These are phyloP conservation scores for Tuber umbilicatum DNA, from an alignment of 495 filamentous ascomycete genomes.

Conservation along the genomic window DNA sequence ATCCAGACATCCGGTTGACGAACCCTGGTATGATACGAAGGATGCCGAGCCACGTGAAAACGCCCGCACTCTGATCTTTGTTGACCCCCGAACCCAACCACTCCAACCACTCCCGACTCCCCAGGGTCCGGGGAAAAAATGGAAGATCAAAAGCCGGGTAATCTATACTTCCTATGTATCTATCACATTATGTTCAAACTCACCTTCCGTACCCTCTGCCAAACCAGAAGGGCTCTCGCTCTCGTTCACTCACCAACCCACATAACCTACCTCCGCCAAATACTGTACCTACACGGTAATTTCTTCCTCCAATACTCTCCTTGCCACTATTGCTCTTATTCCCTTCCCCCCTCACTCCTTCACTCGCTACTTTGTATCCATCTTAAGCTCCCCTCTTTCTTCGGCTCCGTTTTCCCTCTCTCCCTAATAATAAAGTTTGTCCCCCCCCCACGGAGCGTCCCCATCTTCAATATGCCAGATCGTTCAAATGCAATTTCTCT, in stretches of 20 bases:
- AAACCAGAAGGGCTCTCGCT: background rate
- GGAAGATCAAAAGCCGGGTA: background rate
- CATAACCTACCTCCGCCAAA: background rate
- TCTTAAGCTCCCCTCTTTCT: background rate
- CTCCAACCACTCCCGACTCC: background rate
- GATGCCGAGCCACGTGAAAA: background rate
- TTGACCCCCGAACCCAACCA: background rate
- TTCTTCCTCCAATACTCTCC: background rate
- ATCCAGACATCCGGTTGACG: no score
- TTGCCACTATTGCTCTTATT: background rate
- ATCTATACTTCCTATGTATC: background rate
- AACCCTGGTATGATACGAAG: no score
- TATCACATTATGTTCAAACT: background rate
- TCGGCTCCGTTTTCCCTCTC: background rate
- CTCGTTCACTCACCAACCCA: background rate
- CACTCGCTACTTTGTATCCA: background rate
- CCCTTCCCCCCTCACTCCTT: background rate
- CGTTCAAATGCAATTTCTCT: background rate
- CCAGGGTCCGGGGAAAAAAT: background rate
- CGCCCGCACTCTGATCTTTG: background rate
- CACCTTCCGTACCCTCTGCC: background rate
- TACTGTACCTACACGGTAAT: background rate
- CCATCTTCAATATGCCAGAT: background rate
- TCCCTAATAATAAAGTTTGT: background rate
- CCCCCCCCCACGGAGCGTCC: background rate